These are phyloP conservation scores for Pythium inflatum DNA, from an alignment of 352 stramenopile species.

Conservation along the genomic window DNA sequence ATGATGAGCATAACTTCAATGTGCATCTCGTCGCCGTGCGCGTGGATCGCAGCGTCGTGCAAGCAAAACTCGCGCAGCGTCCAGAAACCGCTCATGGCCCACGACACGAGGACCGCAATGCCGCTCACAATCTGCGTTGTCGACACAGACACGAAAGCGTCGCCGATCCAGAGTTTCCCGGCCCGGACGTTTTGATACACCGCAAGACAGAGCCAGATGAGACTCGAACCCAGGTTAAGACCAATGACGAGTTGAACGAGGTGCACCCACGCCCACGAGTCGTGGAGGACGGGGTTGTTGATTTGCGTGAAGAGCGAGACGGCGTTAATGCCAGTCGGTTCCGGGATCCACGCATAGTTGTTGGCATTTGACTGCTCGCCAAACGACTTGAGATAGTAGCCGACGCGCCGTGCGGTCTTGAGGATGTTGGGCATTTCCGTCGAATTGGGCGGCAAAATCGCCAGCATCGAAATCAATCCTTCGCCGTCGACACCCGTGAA, in stretches of 20 bases:
- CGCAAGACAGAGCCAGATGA: constrained; percentile 2
- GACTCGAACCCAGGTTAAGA: constrained; percentile 14
- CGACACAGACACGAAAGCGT: constrained; percentile 7
- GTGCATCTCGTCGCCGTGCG: background rate
- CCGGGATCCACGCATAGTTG: constrained; percentile 6
- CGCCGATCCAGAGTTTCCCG: constrained; percentile 1
- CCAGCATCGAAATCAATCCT: background rate
- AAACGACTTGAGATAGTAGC: constrained; percentile 18
- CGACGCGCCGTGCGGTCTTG: constrained; percentile 8
- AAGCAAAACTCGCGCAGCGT: constrained; percentile 38
- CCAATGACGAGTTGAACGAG: constrained; percentile 51
- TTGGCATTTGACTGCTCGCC: constrained; percentile 29
- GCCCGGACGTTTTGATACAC: constrained; percentile 37
- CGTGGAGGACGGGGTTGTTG: constrained; percentile 35
- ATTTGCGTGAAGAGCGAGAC: constrained; percentile 21
- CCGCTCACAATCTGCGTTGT: constrained; percentile 39
- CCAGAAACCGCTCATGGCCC: constrained; percentile 50
- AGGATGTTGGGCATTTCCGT: background rate
- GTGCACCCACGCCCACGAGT: constrained; percentile 61
- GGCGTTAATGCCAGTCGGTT: background rate
- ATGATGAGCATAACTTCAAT: too few relatives aligned
- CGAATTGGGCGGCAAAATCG: background rate
- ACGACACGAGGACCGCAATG: constrained; percentile 41
- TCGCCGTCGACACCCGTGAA: background rate
- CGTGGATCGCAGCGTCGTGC: constrained; percentile 21